Evolutionary conservation across 2,329 filamentous ascomycete genomes (phyloP).

Genomic region (Phyllosticta citrichinensis): DNA sequence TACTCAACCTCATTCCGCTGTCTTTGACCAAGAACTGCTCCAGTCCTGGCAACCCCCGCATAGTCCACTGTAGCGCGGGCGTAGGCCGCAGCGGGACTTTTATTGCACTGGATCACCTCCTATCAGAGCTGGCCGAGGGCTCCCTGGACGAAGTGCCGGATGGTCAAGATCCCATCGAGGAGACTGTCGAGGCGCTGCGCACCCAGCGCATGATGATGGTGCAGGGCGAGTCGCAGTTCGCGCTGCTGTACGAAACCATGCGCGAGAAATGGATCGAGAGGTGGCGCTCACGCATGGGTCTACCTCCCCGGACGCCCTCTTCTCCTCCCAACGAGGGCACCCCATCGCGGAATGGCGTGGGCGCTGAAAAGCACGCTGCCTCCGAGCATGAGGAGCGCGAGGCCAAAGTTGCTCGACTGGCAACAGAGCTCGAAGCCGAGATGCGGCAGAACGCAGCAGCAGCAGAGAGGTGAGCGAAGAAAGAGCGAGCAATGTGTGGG

Average conservation of each 20-base stretch:
- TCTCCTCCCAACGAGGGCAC: neutral
- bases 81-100: conserved; percentile 93
- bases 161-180: conserved; percentile 59
- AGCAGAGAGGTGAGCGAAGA: neutral
- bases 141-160: conserved; percentile 43
- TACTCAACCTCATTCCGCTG: conserved; percentile 60
- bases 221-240: conserved; percentile 73
- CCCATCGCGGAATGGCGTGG: neutral
- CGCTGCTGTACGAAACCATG: conserved; percentile 82
- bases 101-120: conserved; percentile 86
- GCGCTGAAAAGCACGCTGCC: neutral
- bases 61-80: conserved; percentile 67
- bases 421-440: conserved; percentile 5
- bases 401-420: conserved; percentile 6
- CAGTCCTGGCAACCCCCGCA: conserved; percentile 45
- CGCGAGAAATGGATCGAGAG: conserved; percentile 60
- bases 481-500: neutral
- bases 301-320: neutral
- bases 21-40: conserved; percentile 43
- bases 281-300: conserved; percentile 17
- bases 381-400: conserved; percentile 1
- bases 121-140: conserved; percentile 70
- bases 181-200: conserved; percentile 69
- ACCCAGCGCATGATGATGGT: conserved; percentile 94
- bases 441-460: conserved; percentile 3